Base-by-base conservation (phyloP, 2,329 filamentous ascomycete genomes). In the Fonsecaea nubica region DNA sequence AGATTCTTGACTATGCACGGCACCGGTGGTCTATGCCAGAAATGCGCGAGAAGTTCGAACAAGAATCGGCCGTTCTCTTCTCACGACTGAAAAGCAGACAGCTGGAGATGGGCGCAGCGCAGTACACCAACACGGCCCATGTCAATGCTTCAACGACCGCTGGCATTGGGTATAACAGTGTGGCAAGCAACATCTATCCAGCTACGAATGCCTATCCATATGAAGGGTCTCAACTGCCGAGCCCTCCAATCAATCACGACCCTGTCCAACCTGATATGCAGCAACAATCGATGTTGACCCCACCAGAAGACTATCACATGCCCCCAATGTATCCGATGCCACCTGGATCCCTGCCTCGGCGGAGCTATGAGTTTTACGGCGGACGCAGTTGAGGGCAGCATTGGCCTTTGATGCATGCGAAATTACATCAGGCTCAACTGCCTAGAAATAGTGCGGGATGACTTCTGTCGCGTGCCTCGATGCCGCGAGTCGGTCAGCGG, bases 21-120 rank as follows among this genome's bases (percentile, higher is more conserved):
- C 62, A 58, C 38, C 67, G 71, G 36, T 73, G 69, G 70, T 63
- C 67, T n/a, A 68, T 71, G 54, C 58, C 67, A 58, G 66, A 69
- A 30, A 64, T 72, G 62, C 58, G 61, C 21, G 66, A 71, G 52
- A 64, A 63, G 54, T 73, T 72, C 53, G 69, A 72, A 32, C 69
- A 72, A 58, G 72, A 73, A 52, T 71, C 72, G 13, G 72, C 70
- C 13, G 72, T 72, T 6, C 66, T 73, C 42, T 67, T 69, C 35
- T 69, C 63, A 25, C 69, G 69, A 35, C 60, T 73, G 38, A 69
- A 67, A 38, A 69, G 56, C 52, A 52, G 67, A 35, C 71, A 72
- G 55, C 52, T 56, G 57, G 65, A 68, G 18, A 15, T 58, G 6
- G 55, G 36, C 21, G 21, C 68, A 12, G 54, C 33, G 7, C 68